Base-by-base conservation (phyloP, 768 basidiomycete species). In the Suillus tomentosus region DNA sequence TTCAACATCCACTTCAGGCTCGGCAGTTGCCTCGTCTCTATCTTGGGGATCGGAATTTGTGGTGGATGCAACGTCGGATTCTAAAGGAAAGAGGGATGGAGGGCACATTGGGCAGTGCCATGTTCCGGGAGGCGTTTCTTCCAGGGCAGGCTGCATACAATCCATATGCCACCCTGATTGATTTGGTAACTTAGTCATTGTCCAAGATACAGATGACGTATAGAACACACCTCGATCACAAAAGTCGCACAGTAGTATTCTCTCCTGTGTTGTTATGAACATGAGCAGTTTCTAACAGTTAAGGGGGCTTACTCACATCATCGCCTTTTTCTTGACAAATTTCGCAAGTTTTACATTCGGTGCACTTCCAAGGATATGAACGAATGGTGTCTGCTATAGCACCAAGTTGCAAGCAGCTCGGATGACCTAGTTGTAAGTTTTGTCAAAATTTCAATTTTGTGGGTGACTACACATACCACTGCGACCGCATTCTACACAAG, bases 341-440 rank as follows among this genome's bases (percentile, higher is more conserved):
- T 78, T 95, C 93, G 74, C 96, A 99, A 63, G 81, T 88, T 80
- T 96, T 97, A 80, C 96, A 97, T 68, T 95, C 93, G 42, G 87
- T 84, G 73, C 96, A 99, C 65, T 85, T 85, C 96, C 96, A 98
- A 17, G 83, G 79, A 73, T 96, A 96, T 34, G 82, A 81, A 63
- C 82, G 81, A 59, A 95, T 79, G n/a, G 82, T 79, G 47, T 87
- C 82, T 19, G 82, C 82, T 58, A 91, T 81, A 59, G 82, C 79
- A 51, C 79, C 76, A 39, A 88, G 82, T 67, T 89, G 77, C 80
- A 96, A 82, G 73, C 96, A 99, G 54, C 86, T 88, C n/a, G 90
- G 90, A 76, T 99, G 96, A 36, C 90, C 94, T 94, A 62, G 48
- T 51, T 62, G 50, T 17, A 10, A 61, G 1, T 45, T 24, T 50